Evolutionary conservation across 805 yeast genomes (phyloP).

Genomic region (Yarrowia sp.): DNA sequence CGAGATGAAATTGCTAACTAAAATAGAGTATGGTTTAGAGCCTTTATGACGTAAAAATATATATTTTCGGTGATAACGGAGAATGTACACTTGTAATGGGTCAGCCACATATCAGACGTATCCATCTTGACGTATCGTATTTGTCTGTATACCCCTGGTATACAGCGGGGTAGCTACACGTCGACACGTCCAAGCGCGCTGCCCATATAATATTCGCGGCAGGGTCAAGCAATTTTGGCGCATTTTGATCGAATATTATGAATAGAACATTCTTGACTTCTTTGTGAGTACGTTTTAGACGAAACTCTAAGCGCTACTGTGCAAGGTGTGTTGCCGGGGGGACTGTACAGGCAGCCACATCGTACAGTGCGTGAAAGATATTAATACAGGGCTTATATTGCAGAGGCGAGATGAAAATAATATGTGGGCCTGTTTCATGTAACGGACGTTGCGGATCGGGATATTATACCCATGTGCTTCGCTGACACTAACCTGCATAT

Average conservation of each 20-base stretch:
- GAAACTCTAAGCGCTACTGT: not conserved
- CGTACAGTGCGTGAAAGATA: not conserved
- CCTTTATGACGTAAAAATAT: not conserved
- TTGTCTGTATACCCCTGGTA: no score
- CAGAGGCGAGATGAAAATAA: not conserved
- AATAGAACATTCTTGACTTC: not conserved
- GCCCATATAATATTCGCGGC: not conserved
- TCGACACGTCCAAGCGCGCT: no score
- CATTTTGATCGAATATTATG: not conserved
- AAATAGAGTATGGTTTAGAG: not conserved
- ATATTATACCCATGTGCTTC: not conserved
- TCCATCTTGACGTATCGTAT: no score
- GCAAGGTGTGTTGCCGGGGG: constrained; percentile 3
- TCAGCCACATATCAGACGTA: no score
- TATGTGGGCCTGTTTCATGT: not conserved
- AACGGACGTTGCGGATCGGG: not conserved
- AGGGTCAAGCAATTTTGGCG: not conserved
- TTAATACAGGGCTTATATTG: not conserved
- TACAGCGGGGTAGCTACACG: no score
- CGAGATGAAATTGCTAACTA: constrained; percentile 39
- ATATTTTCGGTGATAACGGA: not conserved
- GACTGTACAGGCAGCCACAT: constrained; percentile 1
- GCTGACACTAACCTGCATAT: not conserved
- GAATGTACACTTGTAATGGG: no score
- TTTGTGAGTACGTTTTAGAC: not conserved